phyloP scores from a whole-genome alignment of 345 rosid genomes.

The thale cress (Arabidopsis thaliana) region TAIR10.1 NC_003071.7:3204501-3205000 shows the following conservation, averaged over 20 bases:
- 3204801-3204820: neutral
- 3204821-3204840: neutral
- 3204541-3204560: too few relatives aligned
- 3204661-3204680: neutral
- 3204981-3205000: neutral
- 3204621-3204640: neutral
- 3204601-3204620: too few relatives aligned
- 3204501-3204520: too few relatives aligned
- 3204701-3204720: neutral
- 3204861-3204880: neutral
- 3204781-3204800: neutral
- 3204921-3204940: neutral
- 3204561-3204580: too few relatives aligned
- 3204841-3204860: neutral
- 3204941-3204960: neutral
- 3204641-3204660: neutral
- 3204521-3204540: too few relatives aligned
- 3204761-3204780: neutral
- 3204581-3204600: too few relatives aligned
- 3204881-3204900: neutral
- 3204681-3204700: neutral
- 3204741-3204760: neutral
- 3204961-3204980: neutral
- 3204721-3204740: neutral
- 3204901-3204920: neutral